These are phyloP conservation scores for Mariannaea elegans DNA, from an alignment of 2,329 filamentous ascomycete genomes.

Conservation along the genomic window DNA sequence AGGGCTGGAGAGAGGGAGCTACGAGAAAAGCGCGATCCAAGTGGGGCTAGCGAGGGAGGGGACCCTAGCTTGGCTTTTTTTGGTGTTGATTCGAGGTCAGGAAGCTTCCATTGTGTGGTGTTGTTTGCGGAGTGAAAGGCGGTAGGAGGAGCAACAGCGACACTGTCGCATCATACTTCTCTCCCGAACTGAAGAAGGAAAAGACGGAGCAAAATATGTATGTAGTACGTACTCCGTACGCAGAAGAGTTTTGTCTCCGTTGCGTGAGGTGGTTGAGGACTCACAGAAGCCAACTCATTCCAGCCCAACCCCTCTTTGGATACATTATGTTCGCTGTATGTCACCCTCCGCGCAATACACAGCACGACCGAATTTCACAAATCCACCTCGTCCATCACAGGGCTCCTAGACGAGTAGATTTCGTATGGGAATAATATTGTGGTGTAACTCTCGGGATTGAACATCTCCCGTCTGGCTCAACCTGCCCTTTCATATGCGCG, in stretches of 20 bases:
- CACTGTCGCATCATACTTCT: no score
- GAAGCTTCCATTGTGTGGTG: not conserved
- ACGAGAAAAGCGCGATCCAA: conserved; percentile 26
- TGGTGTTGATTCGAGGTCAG: not conserved
- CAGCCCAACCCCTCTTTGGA: conserved; percentile 4
- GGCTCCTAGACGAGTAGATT: not conserved
- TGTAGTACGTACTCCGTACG: no score
- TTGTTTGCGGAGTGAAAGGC: not conserved
- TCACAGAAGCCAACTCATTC: not conserved
- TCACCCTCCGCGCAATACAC: not conserved
- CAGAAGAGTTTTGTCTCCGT: no score
- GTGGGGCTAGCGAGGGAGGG: conserved; percentile 27
- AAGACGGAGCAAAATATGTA: no score
- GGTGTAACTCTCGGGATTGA: conserved; percentile 15
- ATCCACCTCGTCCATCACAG: not conserved
- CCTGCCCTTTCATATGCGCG: conserved; percentile 10
- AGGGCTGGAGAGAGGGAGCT: conserved; percentile 20
- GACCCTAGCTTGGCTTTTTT: conserved; percentile 31
- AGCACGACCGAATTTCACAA: not conserved
- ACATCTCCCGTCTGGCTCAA: not conserved
- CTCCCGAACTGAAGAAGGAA: no score
- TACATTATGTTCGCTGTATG: conserved; percentile 2
- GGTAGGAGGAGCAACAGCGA: not conserved
- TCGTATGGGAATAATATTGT: not conserved
- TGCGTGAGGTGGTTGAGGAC: conserved; percentile 8